A percentile compares a stretch with the other conserved stretches of the same genome.
Conservation (phyloP, 1,139 yeast genomes). For the Pichia sp. region DNA sequence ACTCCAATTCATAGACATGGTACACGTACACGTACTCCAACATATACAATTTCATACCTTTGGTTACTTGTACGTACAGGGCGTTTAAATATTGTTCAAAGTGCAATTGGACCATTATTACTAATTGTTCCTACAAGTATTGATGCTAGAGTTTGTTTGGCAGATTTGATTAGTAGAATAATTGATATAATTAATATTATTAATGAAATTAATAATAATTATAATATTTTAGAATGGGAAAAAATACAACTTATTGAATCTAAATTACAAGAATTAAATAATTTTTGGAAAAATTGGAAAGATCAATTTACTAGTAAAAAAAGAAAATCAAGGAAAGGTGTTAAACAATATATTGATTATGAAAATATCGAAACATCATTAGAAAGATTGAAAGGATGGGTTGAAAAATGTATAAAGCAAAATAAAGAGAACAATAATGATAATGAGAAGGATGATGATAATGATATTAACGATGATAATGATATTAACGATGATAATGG, state of each 20-base stretch:
- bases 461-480: neutral
- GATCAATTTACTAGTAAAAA: conserved; percentile 10
- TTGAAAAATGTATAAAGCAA: neutral
- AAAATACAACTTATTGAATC: conserved; percentile 1
- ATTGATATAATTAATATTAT: conserved; percentile 12
- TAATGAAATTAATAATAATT: conserved; percentile 6
- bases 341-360: conserved; percentile 7
- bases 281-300: conserved; percentile 14
- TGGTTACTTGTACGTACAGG: conserved; percentile 32
- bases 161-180: conserved; percentile 14
- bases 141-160: conserved; percentile 19
- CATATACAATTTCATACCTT: conserved; percentile 31
- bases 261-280: conserved; percentile 8
- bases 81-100: conserved; percentile 21
- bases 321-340: conserved; percentile 4
- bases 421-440: neutral
- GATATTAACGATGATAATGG: neutral
- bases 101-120: conserved; percentile 33
- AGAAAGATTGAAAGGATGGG: neutral
- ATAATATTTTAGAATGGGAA: conserved; percentile 2
- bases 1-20: conserved; percentile 34
- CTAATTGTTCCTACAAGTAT: conserved; percentile 37
- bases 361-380: conserved; percentile 2
- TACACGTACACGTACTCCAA: conserved; percentile 32
- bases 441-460: neutral